These are phyloP conservation scores for Fragaria ananassa DNA, from an alignment of 306 rosid species.

Conservation along the genomic window DNA sequence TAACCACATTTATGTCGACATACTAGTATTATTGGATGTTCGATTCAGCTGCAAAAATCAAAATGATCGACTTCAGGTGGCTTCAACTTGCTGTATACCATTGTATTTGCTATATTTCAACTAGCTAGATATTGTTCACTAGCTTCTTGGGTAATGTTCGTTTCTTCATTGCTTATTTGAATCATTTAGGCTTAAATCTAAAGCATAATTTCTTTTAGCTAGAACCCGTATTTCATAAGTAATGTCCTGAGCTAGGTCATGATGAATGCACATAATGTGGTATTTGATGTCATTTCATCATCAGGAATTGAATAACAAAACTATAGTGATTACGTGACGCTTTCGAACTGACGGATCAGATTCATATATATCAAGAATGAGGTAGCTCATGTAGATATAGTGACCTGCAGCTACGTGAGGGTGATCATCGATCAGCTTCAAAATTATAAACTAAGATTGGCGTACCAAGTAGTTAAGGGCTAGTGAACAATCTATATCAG, in stretches of 20 bases:
- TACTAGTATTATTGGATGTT: not conserved
- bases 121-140: not conserved
- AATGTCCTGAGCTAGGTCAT: not conserved
- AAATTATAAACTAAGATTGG: not conserved
- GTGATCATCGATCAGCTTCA: not conserved
- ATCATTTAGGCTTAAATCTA: not conserved
- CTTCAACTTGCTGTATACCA: not conserved
- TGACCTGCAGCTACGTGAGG: not conserved
- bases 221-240: not conserved
- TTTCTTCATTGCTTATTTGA: not conserved
- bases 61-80: not conserved
- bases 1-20: not conserved
- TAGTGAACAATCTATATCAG: slow-evolving; percentile 16
- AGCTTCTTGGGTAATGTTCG: not conserved
- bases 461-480: not conserved
- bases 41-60: not conserved
- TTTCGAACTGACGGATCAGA: not conserved
- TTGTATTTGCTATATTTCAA: not conserved
- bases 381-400: not conserved
- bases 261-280: not conserved
- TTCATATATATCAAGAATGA: not conserved
- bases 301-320: not conserved
- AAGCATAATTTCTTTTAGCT: not conserved
- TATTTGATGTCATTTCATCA: not conserved
- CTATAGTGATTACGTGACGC: not conserved